Evolutionary conservation across 164 flowering plant genomes (phyloP), one percentile per base, ranked within the genome.

Genomic region (Santalum album): DNA sequence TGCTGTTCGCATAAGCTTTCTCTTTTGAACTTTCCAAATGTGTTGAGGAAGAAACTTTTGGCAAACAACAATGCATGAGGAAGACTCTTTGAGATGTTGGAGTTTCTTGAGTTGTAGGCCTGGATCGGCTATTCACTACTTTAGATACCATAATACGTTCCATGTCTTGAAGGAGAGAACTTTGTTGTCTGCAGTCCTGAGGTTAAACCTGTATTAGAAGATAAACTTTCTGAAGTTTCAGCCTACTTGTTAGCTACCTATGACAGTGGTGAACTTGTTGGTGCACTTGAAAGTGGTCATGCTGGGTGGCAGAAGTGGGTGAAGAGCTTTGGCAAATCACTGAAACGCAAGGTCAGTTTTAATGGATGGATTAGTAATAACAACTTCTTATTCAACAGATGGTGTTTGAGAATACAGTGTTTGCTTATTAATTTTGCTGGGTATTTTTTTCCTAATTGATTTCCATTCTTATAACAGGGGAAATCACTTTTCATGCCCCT

Each of bases 401-500:
- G 4, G 34, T 4, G 9, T 3, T 3, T 29, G 34, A 29, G 34
- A 29, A 29, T 3, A 3, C 6, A 29, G 6, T 29, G 34, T 9
- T 29, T 29, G 34, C n/a, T 29, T 3, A 29, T 29, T 3, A 16
- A 42, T 4, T 2, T 17, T 40, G 29, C 25, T 49, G 34, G 25
- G n/a, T 14, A 22, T 48, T 26, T 23, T 38, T 11, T 29, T 38
- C 10, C 40, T 29, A 4, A 9, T 29, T 29, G 20, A 17, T 42
- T 42, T n/a, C 2, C 19, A 42, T 42, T 43, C 20, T 25, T 21
- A 26, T 64, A 25, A 21, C 85, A 89, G 99, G 99, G 99, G 32
- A 92, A 89, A 72, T 80, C 85, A 55, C 85, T 92, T 25, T 89
- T 92, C 78, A 81, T 92, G 96, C 99, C 96, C 6, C 82, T 92